Percentiles rank a stretch among this genome's conserved stretches.
Evolutionary conservation across 805 yeast genomes (phyloP).

Genomic region (fission yeast (Schizosaccharomyces pombe)): ASM294v3 CU329670.1:2838001-2838500

Average conservation of each 20-base stretch:
- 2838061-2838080: constrained; percentile 70
- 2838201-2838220: constrained; percentile 41
- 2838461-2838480: constrained; percentile 42
- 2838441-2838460: constrained; percentile 57
- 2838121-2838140: constrained; percentile 92
- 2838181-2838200: constrained; percentile 69
- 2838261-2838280: constrained; percentile 91
- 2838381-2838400: constrained; percentile 53
- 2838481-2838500: constrained; percentile 49
- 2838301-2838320: constrained; percentile 88
- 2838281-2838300: constrained; percentile 75
- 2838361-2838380: constrained; percentile 54
- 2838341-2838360: constrained; percentile 34
- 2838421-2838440: constrained; percentile 53
- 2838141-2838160: constrained; percentile 81
- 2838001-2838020: constrained; percentile 59
- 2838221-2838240: constrained; percentile 60
- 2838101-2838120: constrained; percentile 96
- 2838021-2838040: constrained; percentile 33
- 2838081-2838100: constrained; percentile 90
- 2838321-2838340: constrained; percentile 38
- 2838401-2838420: constrained; percentile 62
- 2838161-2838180: constrained; percentile 82
- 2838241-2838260: constrained; percentile 75
- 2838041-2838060: constrained; percentile 71